A percentile compares a stretch with the other conserved stretches of the same genome.
Conservation (phyloP, 2,329 filamentous ascomycete species). For the Trichoderma afroharzianum region DNA sequence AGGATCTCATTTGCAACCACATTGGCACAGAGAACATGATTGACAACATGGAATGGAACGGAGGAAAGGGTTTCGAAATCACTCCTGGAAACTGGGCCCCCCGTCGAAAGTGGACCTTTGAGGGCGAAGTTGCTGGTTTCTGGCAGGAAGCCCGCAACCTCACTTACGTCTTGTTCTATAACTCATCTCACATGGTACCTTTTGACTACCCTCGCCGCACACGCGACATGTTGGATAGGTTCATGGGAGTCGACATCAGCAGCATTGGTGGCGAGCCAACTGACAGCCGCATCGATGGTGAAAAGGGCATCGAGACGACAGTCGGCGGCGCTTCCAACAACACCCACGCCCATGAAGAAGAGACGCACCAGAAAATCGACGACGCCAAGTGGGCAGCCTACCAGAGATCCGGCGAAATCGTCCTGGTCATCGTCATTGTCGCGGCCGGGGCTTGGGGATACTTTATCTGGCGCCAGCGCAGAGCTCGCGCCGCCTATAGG, state of each 20-base stretch:
- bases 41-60: constrained; percentile 86
- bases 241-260: constrained; percentile 88
- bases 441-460: constrained; percentile 73
- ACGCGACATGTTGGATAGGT: constrained; percentile 95
- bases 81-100: constrained; percentile 86
- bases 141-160: constrained; percentile 94
- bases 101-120: constrained; percentile 91
- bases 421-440: constrained; percentile 75
- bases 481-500: constrained; percentile 52
- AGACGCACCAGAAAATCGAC: constrained; percentile 65
- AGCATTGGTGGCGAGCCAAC: constrained; percentile 77
- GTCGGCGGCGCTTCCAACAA: constrained; percentile 65
- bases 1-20: constrained; percentile 97
- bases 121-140: constrained; percentile 80
- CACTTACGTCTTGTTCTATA: constrained; percentile 93
- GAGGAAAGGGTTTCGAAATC: constrained; percentile 84
- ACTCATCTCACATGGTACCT: constrained; percentile 96
- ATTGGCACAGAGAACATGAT: constrained; percentile 90
- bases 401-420: constrained; percentile 79
- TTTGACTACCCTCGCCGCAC: constrained; percentile 85
- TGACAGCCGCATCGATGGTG: constrained; percentile 79
- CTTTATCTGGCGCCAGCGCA: constrained; percentile 61
- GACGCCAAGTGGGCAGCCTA: constrained; percentile 88
- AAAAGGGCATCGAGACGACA: constrained; percentile 73
- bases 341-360: constrained; percentile 51